Evolutionary conservation across 306 rosid genomes (phyloP).

Genomic region (Oemleria cerasiformis): DNA sequence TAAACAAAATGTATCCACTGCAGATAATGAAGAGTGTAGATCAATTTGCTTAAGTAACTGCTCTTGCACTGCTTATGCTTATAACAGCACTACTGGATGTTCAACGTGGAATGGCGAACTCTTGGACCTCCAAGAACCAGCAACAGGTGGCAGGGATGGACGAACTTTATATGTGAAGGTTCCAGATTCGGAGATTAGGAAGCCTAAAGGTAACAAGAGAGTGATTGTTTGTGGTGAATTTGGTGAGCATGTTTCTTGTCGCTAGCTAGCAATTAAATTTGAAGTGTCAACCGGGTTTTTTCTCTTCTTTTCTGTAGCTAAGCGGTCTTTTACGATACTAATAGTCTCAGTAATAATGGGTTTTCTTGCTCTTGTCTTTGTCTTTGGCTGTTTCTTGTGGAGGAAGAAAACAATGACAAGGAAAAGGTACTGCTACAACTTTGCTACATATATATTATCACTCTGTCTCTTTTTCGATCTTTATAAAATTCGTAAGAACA

Average conservation of each 20-base stretch:
- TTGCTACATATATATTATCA: no score
- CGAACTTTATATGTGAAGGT: background rate
- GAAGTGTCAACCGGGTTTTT: background rate
- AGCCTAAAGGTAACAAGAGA: background rate
- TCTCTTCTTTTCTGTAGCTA: background rate
- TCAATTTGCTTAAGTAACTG: background rate
- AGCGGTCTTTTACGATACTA: background rate
- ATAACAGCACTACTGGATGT: background rate
- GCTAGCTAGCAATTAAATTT: background rate
- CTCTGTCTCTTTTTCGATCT: background rate
- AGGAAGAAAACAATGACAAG: background rate
- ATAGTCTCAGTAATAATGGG: background rate
- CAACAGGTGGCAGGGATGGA: background rate
- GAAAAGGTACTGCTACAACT: background rate
- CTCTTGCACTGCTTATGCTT: conserved; percentile 12
- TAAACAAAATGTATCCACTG: background rate
- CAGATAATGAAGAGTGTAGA: background rate
- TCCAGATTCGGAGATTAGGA: conserved; percentile 9
- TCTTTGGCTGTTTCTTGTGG: background rate
- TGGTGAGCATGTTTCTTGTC: background rate
- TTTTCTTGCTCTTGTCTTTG: background rate
- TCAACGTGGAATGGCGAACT: conserved; percentile 1
- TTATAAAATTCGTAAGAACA: no score
- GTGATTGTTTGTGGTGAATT: background rate
- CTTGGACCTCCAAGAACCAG: background rate